A percentile compares a stretch with the other conserved stretches of the same genome.
These are phyloP conservation scores for Chaetomiaceae sp. DNA, from an alignment of 2,329 filamentous ascomycete genomes.

Conservation along the genomic window DNA sequence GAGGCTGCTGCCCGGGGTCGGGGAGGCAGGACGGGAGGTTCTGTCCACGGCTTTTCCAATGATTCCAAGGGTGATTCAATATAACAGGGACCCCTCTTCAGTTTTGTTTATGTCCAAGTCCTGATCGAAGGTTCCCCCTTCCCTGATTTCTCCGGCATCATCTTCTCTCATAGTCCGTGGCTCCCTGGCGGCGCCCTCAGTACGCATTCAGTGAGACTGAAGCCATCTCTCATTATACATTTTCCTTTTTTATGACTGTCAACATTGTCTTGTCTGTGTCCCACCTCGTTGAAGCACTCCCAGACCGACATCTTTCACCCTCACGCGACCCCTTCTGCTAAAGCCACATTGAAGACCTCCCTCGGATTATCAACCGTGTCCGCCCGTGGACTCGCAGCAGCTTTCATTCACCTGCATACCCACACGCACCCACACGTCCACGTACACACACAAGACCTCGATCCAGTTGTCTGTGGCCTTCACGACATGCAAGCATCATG, in stretches of 20 bases:
- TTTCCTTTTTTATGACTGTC: not conserved
- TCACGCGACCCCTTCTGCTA: not conserved
- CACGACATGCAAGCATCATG: constrained; percentile 48
- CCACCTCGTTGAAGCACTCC: not conserved
- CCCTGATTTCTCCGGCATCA: constrained; percentile 17
- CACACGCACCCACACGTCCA: not conserved
- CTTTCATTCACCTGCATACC: not conserved
- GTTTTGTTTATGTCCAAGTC: constrained; percentile 10
- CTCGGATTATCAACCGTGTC: not conserved
- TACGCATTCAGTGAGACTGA: constrained; percentile 3
- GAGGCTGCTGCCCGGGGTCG: not conserved
- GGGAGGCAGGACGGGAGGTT: not conserved
- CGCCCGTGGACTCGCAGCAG: not conserved
- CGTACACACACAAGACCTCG: not conserved
- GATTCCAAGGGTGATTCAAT: constrained; percentile 2
- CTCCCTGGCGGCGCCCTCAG: constrained; percentile 11
- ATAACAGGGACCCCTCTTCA: constrained; percentile 19
- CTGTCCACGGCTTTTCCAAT: not conserved
- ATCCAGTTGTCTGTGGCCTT: constrained; percentile 1
- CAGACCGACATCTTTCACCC: not conserved
- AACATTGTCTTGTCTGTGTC: not conserved
- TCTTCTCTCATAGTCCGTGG: constrained; percentile 4
- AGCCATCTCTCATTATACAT: not conserved
- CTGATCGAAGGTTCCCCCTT: constrained; percentile 11
- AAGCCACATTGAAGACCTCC: not conserved